These are phyloP conservation scores for Camelina laxa DNA, from an alignment of 345 rosid species.

Conservation along the genomic window DNA sequence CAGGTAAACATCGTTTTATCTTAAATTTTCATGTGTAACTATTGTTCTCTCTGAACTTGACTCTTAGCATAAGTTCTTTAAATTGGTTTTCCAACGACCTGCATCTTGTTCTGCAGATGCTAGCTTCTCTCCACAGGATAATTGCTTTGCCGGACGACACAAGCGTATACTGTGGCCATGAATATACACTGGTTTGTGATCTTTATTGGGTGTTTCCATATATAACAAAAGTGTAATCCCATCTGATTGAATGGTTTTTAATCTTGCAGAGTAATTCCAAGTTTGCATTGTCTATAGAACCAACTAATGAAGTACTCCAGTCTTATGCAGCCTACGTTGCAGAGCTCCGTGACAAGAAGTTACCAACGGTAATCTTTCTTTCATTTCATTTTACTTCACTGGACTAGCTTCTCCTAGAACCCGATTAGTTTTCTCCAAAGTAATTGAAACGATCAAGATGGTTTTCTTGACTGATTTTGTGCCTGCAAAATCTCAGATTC, in stretches of 20 bases:
- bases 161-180: conserved; percentile 82
- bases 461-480: conserved; percentile 11
- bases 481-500: conserved; percentile 54
- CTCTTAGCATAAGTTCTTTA: background rate
- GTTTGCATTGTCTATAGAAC: conserved; percentile 91
- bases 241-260: background rate
- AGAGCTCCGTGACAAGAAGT: conserved; percentile 70
- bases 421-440: background rate
- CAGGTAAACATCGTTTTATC: conserved; percentile 53
- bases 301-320: conserved; percentile 77
- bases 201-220: background rate
- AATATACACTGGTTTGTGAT: conserved; percentile 77
- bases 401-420: background rate
- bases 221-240: background rate
- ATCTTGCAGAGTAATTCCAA: conserved; percentile 83
- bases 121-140: conserved; percentile 62
- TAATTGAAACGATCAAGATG: background rate
- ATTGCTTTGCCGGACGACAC: conserved; percentile 46
- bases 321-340: conserved; percentile 74
- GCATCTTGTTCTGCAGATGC: conserved; percentile 66
- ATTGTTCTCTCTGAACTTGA: background rate
- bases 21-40: too few relatives aligned
- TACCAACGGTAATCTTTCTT: conserved; percentile 65
- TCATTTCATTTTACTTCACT: background rate
- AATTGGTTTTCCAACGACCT: conserved; percentile 11